Base-by-base conservation (phyloP, 306 rosid species). In the Citrullus colocynthis region DNA sequence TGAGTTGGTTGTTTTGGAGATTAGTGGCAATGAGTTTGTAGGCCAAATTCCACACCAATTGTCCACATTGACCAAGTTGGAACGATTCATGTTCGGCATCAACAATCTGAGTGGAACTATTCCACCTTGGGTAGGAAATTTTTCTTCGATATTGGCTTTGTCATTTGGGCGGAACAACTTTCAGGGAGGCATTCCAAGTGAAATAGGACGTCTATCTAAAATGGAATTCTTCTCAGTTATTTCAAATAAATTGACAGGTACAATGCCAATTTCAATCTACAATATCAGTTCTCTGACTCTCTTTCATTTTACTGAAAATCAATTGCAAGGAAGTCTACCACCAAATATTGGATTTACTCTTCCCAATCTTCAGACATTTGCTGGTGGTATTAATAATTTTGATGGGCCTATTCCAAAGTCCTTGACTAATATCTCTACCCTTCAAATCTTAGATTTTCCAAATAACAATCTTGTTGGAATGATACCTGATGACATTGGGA, bases 61-160 rank as follows among this genome's bases (percentile, higher is more conserved):
- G 13, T 76, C 9, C 3, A 49, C 80, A 28, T 36, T 82, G 69
- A 57, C 39, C 4, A 78, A 80, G 41, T 74, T 82, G 37, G 60
- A 44, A 34, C 34, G 6, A 12, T 39, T 86, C 0, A 17, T 32
- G 51, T 41, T 51, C 15, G 63, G 24, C 12, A 5, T 0, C 0
- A 90, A 87, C 84, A 84, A 79, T 48, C 78, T 84, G 15, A 79
- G 57, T 5, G 89, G 90, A 66, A 79, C 49, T 36, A 86, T 88
- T 61, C 91, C 87, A 72, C 4, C 72, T 34, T 90, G 93, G 91
- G 37, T 88, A 39, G 89, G 88, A 36, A 87, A 86, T 17, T 77
- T 85, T 24, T 84, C 96, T 75, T 84, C 84, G 28, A 28, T 87
- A 49, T 62, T 61, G 41, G 0, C 3, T 0, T 4, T 91, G 55